phyloP scores from a whole-genome alignment of 371 early-diverging fungal species.

The Umbelopsis sp. region DNA sequence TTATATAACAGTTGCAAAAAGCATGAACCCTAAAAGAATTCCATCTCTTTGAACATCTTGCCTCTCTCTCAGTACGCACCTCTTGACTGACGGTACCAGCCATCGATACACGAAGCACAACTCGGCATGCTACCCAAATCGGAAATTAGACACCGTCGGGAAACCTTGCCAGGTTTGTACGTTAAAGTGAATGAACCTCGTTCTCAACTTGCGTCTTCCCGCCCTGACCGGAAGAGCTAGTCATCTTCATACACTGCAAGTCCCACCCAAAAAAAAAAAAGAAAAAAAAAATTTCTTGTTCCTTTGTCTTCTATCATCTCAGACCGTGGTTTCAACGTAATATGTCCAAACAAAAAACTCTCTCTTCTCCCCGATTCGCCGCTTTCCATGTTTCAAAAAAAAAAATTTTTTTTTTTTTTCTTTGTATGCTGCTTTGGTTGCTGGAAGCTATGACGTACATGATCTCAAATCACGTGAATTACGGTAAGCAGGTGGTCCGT shows the following conservation, averaged over 20 bases:
- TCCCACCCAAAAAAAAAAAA: no score
- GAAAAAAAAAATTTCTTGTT: no score
- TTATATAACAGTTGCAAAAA: no score
- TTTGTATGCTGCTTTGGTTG: background rate
- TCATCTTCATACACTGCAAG: no score
- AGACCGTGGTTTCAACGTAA: background rate
- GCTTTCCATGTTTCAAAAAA: background rate
- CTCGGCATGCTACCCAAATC: slow-evolving; percentile 3
- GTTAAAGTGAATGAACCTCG: no score
- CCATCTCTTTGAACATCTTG: no score
- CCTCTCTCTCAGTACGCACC: no score
- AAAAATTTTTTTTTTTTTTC: no score
- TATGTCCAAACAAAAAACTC: background rate
- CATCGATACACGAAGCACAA: background rate
- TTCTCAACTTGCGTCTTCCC: no score
- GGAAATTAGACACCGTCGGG: background rate
- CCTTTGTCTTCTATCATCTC: no score
- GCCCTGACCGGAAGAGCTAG: no score
- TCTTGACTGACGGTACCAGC: background rate
- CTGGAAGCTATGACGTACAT: background rate
- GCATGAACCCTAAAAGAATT: no score
- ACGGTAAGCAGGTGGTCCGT: background rate
- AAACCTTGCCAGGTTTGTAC: background rate
- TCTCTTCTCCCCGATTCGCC: background rate
- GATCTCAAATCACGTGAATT: background rate